Conservation (phyloP, 2,329 filamentous ascomycete species). For the Lachnellula suecica region DNA sequence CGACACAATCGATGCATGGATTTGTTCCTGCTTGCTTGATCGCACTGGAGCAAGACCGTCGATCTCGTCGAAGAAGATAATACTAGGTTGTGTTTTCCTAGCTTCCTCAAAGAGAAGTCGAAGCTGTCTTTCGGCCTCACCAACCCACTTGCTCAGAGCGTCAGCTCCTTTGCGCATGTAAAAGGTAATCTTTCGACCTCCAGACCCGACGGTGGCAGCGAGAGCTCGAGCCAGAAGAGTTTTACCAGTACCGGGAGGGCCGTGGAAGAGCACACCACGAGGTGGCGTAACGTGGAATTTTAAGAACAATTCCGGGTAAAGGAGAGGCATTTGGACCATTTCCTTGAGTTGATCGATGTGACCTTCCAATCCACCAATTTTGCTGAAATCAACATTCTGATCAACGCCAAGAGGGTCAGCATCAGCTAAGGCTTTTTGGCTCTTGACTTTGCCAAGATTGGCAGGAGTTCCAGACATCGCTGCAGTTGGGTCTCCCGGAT, state of each 20-base stretch:
- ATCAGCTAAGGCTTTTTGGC: slow-evolving; percentile 87
- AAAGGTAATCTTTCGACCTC: slow-evolving; percentile 93
- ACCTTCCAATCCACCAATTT: slow-evolving; percentile 86
- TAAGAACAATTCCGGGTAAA: slow-evolving; percentile 93
- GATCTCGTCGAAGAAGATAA: slow-evolving; percentile 99
- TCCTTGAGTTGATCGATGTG: slow-evolving; percentile 98
- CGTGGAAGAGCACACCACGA: slow-evolving; percentile 92
- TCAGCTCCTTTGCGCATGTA: slow-evolving; percentile 99
- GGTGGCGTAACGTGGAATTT: slow-evolving; percentile 92
- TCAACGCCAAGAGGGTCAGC: slow-evolving; percentile 94
- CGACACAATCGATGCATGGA: slow-evolving; percentile 95
- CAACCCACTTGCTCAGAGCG: slow-evolving; percentile 97
- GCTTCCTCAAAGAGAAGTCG: slow-evolving; percentile 94
- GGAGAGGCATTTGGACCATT: slow-evolving; percentile 91
- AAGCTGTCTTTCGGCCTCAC: slow-evolving; percentile 94
- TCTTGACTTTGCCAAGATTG: slow-evolving; percentile 91
- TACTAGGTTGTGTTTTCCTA: slow-evolving; percentile 91
- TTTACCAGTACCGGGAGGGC: slow-evolving; percentile 92
- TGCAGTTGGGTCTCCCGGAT: slow-evolving; percentile 55
- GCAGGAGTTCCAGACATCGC: slow-evolving; percentile 63
- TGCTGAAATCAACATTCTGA: slow-evolving; percentile 87
- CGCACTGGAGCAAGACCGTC: slow-evolving; percentile 93
- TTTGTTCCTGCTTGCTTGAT: slow-evolving; percentile 98
- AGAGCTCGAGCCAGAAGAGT: slow-evolving; percentile 92
- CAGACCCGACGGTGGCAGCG: slow-evolving; percentile 84